phyloP scores from a whole-genome alignment of 345 rosid species.

The Pistacia vera region DNA sequence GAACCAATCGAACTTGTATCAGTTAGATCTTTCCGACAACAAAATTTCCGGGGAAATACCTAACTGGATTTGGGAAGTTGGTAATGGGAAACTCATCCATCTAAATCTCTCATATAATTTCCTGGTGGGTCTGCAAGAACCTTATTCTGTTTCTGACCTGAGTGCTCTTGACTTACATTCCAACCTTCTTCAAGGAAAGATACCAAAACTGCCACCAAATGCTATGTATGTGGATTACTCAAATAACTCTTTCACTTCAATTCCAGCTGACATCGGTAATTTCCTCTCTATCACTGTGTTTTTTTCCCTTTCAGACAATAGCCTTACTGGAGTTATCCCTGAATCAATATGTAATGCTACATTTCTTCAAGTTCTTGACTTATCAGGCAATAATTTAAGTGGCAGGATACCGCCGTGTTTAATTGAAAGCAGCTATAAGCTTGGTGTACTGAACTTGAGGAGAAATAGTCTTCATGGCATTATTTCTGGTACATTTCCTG shows the following conservation, averaged over 20 bases:
- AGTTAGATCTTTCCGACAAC: conserved; percentile 52
- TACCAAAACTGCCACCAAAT: conserved; percentile 7
- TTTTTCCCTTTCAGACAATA: conserved; percentile 39
- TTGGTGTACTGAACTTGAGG: conserved; percentile 24
- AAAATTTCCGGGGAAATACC: conserved; percentile 39
- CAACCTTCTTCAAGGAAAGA: conserved; percentile 33
- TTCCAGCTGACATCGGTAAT: conserved; percentile 27
- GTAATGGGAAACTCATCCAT: neutral
- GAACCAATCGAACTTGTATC: neutral
- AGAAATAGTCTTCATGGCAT: too few relatives aligned
- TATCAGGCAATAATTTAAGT: conserved; percentile 24
- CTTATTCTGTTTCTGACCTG: neutral
- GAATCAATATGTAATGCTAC: conserved; percentile 23
- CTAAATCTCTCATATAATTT: conserved; percentile 22
- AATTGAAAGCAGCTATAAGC: too few relatives aligned
- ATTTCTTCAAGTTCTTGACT: conserved; percentile 29
- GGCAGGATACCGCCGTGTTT: conserved; percentile 31
- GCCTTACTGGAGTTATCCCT: conserved; percentile 36
- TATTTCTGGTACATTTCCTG: too few relatives aligned
- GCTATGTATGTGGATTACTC: conserved; percentile 35
- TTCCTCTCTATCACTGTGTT: conserved; percentile 8
- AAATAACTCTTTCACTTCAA: conserved; percentile 27
- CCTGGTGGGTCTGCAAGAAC: conserved; percentile 12
- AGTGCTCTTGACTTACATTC: conserved; percentile 26
- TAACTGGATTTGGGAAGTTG: conserved; percentile 37